A percentile compares a stretch with the other conserved stretches of the same genome.
Evolutionary conservation across 495 filamentous ascomycete species (phyloP).

Genomic region (Talaromyces nanjingensis): DNA sequence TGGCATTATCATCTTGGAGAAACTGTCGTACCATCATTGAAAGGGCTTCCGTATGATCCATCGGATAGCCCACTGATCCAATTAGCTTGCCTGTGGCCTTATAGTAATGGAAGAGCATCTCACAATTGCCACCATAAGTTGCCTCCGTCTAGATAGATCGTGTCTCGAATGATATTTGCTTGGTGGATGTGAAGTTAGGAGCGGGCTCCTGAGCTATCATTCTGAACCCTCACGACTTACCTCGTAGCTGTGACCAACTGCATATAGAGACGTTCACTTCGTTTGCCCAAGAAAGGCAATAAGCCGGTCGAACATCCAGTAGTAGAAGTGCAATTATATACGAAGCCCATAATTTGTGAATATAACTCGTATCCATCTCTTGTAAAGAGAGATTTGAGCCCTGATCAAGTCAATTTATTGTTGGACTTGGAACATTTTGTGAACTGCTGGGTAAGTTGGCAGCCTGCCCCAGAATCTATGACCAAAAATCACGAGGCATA

Average conservation of each 20-base stretch:
- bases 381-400: neutral
- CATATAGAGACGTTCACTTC: conserved; percentile 44
- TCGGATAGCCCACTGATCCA: conserved; percentile 5
- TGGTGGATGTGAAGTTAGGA: conserved; percentile 2
- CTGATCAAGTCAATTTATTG: neutral
- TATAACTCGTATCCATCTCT: neutral
- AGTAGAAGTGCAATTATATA: neutral
- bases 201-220: neutral
- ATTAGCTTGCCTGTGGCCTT: neutral
- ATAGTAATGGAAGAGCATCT: neutral
- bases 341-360: neutral
- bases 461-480: neutral
- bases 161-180: conserved; percentile 53
- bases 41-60: neutral
- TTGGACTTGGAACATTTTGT: neutral
- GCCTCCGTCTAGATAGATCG: conserved; percentile 58
- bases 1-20: neutral
- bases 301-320: neutral
- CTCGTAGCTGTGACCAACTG: conserved; percentile 42
- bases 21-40: conserved; percentile 6
- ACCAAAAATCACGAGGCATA: too few species aligned
- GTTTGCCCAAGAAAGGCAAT: conserved; percentile 2
- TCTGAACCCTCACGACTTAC: conserved; percentile 12
- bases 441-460: neutral
- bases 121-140: conserved; percentile 33